phyloP scores from a whole-genome alignment of 768 basidiomycete species.

The Cyclocybe cylindracea region DNA sequence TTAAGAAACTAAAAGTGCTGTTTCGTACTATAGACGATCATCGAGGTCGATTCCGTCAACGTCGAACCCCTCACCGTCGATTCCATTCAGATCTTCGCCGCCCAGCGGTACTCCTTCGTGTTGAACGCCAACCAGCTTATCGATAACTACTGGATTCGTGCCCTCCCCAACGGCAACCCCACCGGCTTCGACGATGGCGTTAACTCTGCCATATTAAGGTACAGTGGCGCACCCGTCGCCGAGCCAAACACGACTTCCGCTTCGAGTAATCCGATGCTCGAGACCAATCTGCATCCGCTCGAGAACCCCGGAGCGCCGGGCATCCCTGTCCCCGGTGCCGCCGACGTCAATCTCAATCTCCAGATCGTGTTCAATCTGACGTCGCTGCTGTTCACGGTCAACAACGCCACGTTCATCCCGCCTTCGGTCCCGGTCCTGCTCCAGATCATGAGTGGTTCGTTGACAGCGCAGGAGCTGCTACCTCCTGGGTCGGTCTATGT shows the following conservation, averaged over 20 bases:
- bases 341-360: constrained; percentile 35
- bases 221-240: constrained; percentile 35
- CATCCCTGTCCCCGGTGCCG: constrained; percentile 29
- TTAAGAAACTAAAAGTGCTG: too few relatives aligned
- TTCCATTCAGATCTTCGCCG: constrained; percentile 31
- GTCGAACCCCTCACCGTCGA: constrained; percentile 40
- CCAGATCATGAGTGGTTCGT: constrained; percentile 40
- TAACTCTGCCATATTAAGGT: constrained; percentile 56
- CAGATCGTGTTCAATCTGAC: constrained; percentile 24
- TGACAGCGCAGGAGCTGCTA: constrained; percentile 33
- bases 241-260: constrained; percentile 39
- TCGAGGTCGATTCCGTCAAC: constrained; percentile 48
- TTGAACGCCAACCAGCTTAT: background rate
- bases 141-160: constrained; percentile 9
- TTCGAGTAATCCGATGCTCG: constrained; percentile 28
- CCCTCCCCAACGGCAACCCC: background rate
- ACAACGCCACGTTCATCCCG: constrained; percentile 31
- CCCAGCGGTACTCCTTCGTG: constrained; percentile 9
- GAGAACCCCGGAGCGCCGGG: constrained; percentile 29
- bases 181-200: constrained; percentile 43
- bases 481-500: constrained; percentile 39
- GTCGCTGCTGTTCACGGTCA: constrained; percentile 24
- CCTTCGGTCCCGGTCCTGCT: constrained; percentile 44
- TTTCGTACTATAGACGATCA: constrained; percentile 10
- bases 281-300: constrained; percentile 34